Evolutionary conservation across 805 yeast species (phyloP).

Genomic region (Starmerella potacharoeniae): DNA sequence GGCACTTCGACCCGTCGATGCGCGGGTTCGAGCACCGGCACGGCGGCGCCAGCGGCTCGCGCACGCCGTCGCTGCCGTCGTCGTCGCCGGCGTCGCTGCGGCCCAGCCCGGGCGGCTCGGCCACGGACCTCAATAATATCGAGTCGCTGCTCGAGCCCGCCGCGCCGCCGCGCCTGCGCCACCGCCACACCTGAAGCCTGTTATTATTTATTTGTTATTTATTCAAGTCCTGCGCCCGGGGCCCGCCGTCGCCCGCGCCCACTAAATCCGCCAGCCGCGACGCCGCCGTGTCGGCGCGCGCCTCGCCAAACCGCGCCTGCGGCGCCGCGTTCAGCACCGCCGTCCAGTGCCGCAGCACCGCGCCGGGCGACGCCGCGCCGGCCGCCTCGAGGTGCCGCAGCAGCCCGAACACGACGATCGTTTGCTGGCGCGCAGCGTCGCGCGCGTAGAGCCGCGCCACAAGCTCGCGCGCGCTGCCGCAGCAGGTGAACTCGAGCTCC

Average conservation of each 20-base stretch:
- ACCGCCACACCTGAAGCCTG: background rate
- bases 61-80: background rate
- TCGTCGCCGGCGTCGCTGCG: slow-evolving; percentile 3
- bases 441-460: background rate
- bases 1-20: slow-evolving; percentile 23
- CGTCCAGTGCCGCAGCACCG: slow-evolving; percentile 5
- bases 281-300: background rate
- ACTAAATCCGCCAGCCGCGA: background rate
- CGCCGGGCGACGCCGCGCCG: slow-evolving; percentile 3
- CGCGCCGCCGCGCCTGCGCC: background rate
- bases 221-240: background rate
- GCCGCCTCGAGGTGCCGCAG: background rate
- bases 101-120: background rate
- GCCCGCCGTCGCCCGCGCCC: too few species aligned
- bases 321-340: slow-evolving; percentile 7
- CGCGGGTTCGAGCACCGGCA: slow-evolving; percentile 19
- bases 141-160: background rate
- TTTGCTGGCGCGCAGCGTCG: background rate
- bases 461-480: background rate
- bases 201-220: background rate
- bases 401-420: slow-evolving; percentile 9
- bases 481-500: slow-evolving; percentile 13
- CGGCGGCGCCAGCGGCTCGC: background rate
- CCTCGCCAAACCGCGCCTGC: slow-evolving; percentile 5
- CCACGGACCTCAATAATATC: background rate